A percentile compares a stretch with the other conserved stretches of the same genome.
These are phyloP conservation scores for Teratosphaeria viscida DNA, from an alignment of 2,329 filamentous ascomycete genomes.

Conservation along the genomic window DNA sequence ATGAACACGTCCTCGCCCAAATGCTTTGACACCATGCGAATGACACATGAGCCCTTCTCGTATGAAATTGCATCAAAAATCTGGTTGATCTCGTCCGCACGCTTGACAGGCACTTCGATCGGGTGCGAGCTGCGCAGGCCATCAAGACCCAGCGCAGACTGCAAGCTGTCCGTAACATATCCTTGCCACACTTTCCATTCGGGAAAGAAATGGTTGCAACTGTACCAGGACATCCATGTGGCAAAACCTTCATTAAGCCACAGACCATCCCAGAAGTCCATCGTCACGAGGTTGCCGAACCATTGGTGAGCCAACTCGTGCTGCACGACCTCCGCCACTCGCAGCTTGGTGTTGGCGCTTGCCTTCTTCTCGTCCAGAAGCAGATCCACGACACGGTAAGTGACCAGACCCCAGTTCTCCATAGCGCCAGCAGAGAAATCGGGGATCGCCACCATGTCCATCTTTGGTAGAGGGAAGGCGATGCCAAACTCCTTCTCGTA, in stretches of 20 bases:
- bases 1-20: conserved; percentile 87
- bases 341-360: conserved; percentile 79
- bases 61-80: conserved; percentile 98
- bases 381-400: conserved; percentile 84
- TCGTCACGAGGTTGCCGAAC: conserved; percentile 95
- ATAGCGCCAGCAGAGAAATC: conserved; percentile 94
- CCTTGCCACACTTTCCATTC: conserved; percentile 98
- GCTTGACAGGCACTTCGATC: conserved; percentile 92
- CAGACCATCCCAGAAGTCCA: conserved; percentile 96
- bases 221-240: conserved; percentile 90
- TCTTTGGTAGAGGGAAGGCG: conserved; percentile 79
- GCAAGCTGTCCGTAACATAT: conserved; percentile 86
- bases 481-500: conserved; percentile 92
- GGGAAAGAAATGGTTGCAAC: conserved; percentile 87
- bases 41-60: conserved; percentile 88
- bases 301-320: conserved; percentile 96
- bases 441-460: conserved; percentile 93
- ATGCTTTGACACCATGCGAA: conserved; percentile 95
- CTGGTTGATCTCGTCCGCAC: conserved; percentile 91
- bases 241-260: conserved; percentile 95
- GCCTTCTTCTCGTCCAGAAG: conserved; percentile 87
- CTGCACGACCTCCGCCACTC: conserved; percentile 89
- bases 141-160: conserved; percentile 77
- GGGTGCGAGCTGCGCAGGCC: conserved; percentile 90
- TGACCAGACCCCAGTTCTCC: conserved; percentile 97